phyloP scores from a whole-genome alignment of 169 alveolate species.

The Cryptosporidium parvum region DNA sequence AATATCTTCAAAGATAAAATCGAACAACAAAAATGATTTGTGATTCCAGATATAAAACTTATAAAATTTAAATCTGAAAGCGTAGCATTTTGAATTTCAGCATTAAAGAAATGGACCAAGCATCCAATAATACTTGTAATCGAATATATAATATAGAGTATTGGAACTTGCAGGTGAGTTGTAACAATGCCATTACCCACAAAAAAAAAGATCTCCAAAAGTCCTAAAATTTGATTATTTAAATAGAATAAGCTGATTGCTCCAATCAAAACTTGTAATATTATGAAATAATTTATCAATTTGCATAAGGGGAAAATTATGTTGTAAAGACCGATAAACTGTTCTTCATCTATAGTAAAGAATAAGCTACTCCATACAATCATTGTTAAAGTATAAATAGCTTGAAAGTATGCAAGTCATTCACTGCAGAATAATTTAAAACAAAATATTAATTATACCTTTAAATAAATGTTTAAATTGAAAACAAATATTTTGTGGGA shows the following conservation, averaged over 20 bases:
- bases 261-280: conserved; percentile 21
- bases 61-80: conserved; percentile 29
- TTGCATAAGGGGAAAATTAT: neutral
- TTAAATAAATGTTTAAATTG: too few relatives aligned
- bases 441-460: too few relatives aligned
- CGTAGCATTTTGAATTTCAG: neutral
- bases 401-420: neutral
- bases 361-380: conserved; percentile 6
- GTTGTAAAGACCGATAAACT: neutral
- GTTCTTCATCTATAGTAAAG: conserved; percentile 34
- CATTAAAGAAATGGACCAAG: neutral
- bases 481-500: neutral
- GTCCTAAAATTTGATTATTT: conserved; percentile 5
- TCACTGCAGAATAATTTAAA: neutral
- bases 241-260: neutral
- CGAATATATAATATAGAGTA: conserved; percentile 25
- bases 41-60: conserved; percentile 24
- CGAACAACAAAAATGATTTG: conserved; percentile 18
- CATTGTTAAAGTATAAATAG: neutral
- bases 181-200: conserved; percentile 9
- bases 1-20: conserved; percentile 28
- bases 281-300: conserved; percentile 1
- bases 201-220: conserved; percentile 18
- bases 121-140: conserved; percentile 15
- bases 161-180: neutral